These are phyloP conservation scores for Sporothrix globosa DNA, from an alignment of 2,329 filamentous ascomycete genomes.

Conservation along the genomic window DNA sequence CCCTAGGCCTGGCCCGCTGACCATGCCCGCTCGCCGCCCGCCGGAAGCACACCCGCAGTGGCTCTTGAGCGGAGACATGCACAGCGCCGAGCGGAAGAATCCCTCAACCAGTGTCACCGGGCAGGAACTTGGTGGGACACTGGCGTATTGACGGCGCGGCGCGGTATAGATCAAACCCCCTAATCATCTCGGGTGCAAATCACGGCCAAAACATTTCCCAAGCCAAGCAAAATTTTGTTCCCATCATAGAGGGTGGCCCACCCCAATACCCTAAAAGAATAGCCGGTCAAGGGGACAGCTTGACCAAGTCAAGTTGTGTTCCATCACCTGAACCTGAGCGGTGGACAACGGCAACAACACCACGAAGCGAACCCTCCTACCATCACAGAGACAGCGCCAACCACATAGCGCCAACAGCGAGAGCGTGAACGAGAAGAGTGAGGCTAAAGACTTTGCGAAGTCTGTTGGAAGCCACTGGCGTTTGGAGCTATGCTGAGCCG, in stretches of 20 bases:
- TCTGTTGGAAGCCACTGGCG: constrained; percentile 1
- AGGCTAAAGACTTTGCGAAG: neutral
- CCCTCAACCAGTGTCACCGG: constrained; percentile 8
- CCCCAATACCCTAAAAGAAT: neutral
- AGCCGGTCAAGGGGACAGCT: neutral
- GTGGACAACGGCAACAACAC: neutral
- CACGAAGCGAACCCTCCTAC: neutral
- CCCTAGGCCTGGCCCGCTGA: constrained; percentile 1
- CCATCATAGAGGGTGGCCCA: too few relatives aligned
- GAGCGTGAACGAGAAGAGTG: neutral
- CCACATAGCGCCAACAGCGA: neutral
- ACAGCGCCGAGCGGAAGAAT: constrained; percentile 18
- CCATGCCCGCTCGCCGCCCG: neutral
- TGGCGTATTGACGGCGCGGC: neutral
- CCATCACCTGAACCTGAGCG: neutral
- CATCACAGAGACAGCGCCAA: constrained; percentile 5
- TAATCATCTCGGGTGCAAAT: neutral
- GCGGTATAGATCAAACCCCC: neutral
- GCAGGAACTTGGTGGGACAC: neutral
- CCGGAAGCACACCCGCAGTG: constrained; percentile 16
- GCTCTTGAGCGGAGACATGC: constrained; percentile 24
- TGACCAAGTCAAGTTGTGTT: neutral
- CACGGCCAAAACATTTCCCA: neutral
- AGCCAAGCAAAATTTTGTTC: neutral
- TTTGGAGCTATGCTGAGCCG: constrained; percentile 22